Evolutionary conservation across 2,329 filamentous ascomycete species (phyloP).

Genomic region (Diaporthe amygdali): DNA sequence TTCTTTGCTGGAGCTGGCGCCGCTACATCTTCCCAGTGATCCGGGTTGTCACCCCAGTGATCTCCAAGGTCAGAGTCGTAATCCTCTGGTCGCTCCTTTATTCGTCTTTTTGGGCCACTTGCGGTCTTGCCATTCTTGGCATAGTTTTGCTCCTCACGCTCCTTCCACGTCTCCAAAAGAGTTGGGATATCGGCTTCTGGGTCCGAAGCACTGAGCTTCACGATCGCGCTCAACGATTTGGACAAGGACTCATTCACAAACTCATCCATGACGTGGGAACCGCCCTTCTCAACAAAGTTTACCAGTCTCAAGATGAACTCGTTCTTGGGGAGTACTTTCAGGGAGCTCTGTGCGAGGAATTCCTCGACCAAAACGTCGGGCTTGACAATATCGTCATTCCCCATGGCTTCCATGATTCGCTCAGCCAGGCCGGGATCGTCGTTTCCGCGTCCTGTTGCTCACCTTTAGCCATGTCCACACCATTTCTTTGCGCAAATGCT

Average conservation of each 20-base stretch:
- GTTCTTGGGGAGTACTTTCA: constrained; percentile 92
- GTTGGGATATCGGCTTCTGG: constrained; percentile 70
- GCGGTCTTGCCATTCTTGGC: constrained; percentile 55
- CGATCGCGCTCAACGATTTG: constrained; percentile 72
- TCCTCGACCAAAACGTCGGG: constrained; percentile 89
- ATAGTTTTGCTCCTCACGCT: constrained; percentile 74
- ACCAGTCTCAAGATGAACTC: constrained; percentile 91
- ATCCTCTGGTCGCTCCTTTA: constrained; percentile 76
- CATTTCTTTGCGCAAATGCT: constrained; percentile 13
- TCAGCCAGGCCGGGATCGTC: constrained; percentile 67
- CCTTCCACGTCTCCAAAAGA: constrained; percentile 76
- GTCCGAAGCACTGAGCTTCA: constrained; percentile 68
- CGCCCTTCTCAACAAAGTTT: constrained; percentile 93
- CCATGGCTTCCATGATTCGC: constrained; percentile 65
- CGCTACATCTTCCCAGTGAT: constrained; percentile 57
- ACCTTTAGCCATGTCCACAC: constrained; percentile 25
- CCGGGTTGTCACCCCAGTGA: constrained; percentile 80
- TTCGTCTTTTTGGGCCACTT: constrained; percentile 56
- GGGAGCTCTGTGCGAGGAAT: constrained; percentile 83
- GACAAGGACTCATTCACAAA: constrained; percentile 77
- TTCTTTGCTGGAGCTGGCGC: neutral
- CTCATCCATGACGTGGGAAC: constrained; percentile 87
- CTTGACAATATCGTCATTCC: constrained; percentile 75
- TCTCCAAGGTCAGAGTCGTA: constrained; percentile 95
- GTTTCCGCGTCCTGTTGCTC: constrained; percentile 41